These are phyloP conservation scores for Durio zibethinus DNA, from an alignment of 345 rosid species.

Conservation along the genomic window DNA sequence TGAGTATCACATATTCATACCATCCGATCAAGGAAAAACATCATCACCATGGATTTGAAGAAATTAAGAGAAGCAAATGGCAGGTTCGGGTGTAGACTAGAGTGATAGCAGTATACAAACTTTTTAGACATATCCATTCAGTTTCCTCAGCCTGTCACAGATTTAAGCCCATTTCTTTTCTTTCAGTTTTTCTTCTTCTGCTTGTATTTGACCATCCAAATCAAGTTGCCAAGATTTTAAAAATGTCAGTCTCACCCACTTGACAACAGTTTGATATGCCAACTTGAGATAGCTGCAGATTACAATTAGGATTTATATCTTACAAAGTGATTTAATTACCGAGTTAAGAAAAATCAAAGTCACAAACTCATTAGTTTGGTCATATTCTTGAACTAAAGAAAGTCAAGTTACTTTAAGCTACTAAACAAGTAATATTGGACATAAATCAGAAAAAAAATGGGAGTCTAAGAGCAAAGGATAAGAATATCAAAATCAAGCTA, in stretches of 20 bases:
- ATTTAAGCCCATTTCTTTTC: too few species aligned
- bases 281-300: conserved; percentile 69
- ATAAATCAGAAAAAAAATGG: background rate
- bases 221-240: too few species aligned
- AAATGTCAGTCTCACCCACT: too few species aligned
- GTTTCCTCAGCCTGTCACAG: too few species aligned
- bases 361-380: background rate
- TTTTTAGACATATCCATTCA: too few species aligned
- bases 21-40: too few species aligned
- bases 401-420: background rate
- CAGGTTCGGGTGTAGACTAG: background rate
- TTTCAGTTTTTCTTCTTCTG: too few species aligned
- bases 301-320: conserved; percentile 14
- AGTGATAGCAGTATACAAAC: too few species aligned
- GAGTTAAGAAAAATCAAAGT: background rate
- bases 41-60: too few species aligned
- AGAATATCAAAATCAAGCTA: background rate
- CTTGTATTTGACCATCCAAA: too few species aligned
- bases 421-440: background rate
- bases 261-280: conserved; percentile 18
- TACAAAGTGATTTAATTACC: background rate
- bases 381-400: background rate
- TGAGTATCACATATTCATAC: too few species aligned
- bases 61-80: too few species aligned
- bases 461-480: background rate